Evolutionary conservation across 2,329 filamentous ascomycete species (phyloP).

Genomic region (Nakataea oryzae): DNA sequence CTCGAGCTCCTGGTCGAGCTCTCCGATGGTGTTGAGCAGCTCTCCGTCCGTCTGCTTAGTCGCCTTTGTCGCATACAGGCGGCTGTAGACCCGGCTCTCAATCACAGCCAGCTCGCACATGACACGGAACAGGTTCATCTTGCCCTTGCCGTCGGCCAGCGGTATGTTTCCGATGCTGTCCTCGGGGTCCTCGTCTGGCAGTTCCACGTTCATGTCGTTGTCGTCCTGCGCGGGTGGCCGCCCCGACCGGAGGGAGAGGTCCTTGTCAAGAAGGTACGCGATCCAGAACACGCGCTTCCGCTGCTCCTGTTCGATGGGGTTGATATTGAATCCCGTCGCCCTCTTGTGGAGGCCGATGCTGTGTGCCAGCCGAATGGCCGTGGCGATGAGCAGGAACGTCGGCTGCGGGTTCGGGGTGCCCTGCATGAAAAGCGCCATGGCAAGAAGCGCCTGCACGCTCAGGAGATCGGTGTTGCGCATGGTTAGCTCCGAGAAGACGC

Average conservation of each 20-base stretch:
- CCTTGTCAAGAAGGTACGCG: conserved; percentile 55
- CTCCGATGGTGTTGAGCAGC: conserved; percentile 87
- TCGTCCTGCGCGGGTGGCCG: conserved; percentile 52
- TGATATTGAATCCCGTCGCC: conserved; percentile 85
- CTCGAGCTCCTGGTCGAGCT: conserved; percentile 81
- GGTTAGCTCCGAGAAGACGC: conserved; percentile 81
- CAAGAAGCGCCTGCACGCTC: conserved; percentile 86
- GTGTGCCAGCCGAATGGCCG: conserved; percentile 82
- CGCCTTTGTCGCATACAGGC: conserved; percentile 84
- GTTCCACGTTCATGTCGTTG: conserved; percentile 83
- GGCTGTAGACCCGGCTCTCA: conserved; percentile 88
- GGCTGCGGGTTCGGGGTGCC: conserved; percentile 96
- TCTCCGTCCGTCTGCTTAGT: conserved; percentile 88
- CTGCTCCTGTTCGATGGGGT: conserved; percentile 89
- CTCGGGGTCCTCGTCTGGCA: conserved; percentile 79
- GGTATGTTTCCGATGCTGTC: conserved; percentile 95
- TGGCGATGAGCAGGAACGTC: conserved; percentile 80
- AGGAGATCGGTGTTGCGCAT: conserved; percentile 94
- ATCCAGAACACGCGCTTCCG: conserved; percentile 59
- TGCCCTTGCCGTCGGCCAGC: conserved; percentile 75
- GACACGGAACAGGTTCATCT: conserved; percentile 87
- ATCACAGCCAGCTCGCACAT: conserved; percentile 90
- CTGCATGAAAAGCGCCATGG: conserved; percentile 90
- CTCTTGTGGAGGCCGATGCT: conserved; percentile 93
- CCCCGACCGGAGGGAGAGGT: conserved; percentile 48